Evolutionary conservation across 192 early-diverging fungal genomes (phyloP).

Genomic region (Rhizophagus sp.): DNA sequence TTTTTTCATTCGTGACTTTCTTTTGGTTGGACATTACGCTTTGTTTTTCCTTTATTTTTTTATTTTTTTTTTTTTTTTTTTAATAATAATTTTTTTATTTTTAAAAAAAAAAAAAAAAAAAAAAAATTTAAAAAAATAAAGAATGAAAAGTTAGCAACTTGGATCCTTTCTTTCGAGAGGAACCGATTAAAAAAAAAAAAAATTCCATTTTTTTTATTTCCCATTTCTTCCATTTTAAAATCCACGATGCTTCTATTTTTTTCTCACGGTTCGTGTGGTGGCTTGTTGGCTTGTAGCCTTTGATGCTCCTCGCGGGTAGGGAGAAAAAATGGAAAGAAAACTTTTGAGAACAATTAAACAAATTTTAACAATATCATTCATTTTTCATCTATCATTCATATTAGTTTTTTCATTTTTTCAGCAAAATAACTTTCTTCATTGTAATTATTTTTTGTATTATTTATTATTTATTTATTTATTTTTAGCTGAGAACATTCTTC

Average conservation of each 20-base stretch:
- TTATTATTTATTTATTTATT: neutral
- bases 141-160: too few species aligned
- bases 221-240: neutral
- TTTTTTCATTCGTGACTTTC: neutral
- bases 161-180: too few species aligned
- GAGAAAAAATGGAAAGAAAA: neutral
- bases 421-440: neutral
- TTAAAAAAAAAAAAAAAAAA: too few species aligned
- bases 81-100: too few species aligned
- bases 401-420: neutral
- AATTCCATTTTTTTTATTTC: neutral
- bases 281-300: neutral
- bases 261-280: neutral
- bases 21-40: neutral
- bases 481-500: neutral
- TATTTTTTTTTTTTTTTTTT: too few species aligned
- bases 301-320: neutral
- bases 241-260: neutral
- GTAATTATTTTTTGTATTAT: neutral
- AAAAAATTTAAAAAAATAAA: too few species aligned
- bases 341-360: neutral
- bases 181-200: neutral
- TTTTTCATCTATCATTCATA: neutral
- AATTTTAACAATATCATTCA: neutral
- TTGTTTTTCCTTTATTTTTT: neutral